phyloP scores from a whole-genome alignment of 2,329 filamentous ascomycete species.

The Aspergillus puulaauensis region DNA sequence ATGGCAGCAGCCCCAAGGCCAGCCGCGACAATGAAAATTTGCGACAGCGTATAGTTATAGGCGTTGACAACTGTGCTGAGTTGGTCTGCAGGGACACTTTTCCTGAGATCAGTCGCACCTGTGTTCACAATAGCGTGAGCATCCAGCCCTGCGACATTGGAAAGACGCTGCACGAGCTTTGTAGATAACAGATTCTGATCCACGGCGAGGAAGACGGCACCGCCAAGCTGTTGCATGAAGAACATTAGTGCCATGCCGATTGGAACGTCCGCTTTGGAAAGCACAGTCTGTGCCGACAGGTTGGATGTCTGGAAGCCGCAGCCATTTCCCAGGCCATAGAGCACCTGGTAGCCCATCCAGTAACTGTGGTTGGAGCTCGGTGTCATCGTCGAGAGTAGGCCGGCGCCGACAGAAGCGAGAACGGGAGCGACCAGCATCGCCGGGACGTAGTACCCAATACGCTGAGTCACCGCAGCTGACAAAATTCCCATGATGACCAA shows the following conservation, averaged over 20 bases:
- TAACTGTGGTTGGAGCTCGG: conserved; percentile 4
- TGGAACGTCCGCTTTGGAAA: conserved; percentile 33
- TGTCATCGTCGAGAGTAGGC: conserved; percentile 5
- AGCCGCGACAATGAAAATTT: conserved; percentile 4
- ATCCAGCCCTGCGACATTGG: not conserved
- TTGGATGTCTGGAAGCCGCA: conserved; percentile 11
- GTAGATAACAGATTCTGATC: conserved; percentile 15
- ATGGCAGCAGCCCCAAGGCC: not conserved
- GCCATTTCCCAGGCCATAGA: conserved; percentile 10
- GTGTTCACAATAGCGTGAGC: not conserved
- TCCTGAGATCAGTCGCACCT: not conserved
- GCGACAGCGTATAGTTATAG: conserved; percentile 10
- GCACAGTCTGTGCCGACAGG: conserved; percentile 12
- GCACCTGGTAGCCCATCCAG: conserved; percentile 16
- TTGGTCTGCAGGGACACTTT: conserved; percentile 10
- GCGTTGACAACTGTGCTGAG: conserved; percentile 23
- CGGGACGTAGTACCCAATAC: conserved; percentile 11
- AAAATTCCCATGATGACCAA: conserved; percentile 2
- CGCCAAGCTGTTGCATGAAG: conserved; percentile 38
- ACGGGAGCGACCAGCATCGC: not conserved
- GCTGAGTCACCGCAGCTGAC: not conserved
- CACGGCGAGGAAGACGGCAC: conserved; percentile 34
- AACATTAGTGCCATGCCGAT: conserved; percentile 36
- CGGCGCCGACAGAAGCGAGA: conserved; percentile 4
- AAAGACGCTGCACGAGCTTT: not conserved